Evolutionary conservation across 2,329 filamentous ascomycete genomes (phyloP), one percentile per base, ranked within the genome.

Genomic region (Pleomassaria siparia): DNA sequence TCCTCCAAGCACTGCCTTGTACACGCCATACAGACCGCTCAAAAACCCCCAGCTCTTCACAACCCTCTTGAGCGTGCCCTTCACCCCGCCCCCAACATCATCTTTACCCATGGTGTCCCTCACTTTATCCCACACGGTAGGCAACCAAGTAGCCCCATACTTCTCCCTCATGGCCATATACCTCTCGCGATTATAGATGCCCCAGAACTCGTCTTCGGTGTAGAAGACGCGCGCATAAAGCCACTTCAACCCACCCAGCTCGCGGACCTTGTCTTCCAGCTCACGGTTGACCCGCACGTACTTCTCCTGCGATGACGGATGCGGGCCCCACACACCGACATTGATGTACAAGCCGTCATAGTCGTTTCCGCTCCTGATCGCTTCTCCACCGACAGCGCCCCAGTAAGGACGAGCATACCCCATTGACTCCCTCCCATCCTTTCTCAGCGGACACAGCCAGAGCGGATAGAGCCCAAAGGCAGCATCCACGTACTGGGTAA

Each of bases 221-320:
- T 94, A 95, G 74, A 91, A 95, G 0, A 88, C 87, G 64, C 92
- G 88, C 3, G 90, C 89, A 70, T 95, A 95, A 16, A 95, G 75
- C 84, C 89, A 95, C 75, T 95, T 95, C 76, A 87, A 83, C 8
- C 90, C 90, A 25, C 85, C 83, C 1, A 95, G 79, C 57, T 83
- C 77, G 39, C 76, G 75, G 1, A 92, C 80, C 63, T 87, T 87
- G 22, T 76, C 73, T 72, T 95, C 90, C 25, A 95, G 79, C 29
- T 78, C 79, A 20, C 86, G 80, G 71, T 95, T 95, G 58, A 83
- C 80, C 37, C 70, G 66, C 10, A 91, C 77, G 61, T 91, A 92
- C 20, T 67, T 53, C 44, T 81, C 67, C 10, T 74, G 60, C 40
- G 80, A 66, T 2, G 74, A 66, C 2, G 86, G 83, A 7, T 87